A percentile compares a stretch with the other conserved stretches of the same genome.
These are phyloP conservation scores for Reutealis trisperma DNA, from an alignment of 345 rosid genomes.

Conservation along the genomic window DNA sequence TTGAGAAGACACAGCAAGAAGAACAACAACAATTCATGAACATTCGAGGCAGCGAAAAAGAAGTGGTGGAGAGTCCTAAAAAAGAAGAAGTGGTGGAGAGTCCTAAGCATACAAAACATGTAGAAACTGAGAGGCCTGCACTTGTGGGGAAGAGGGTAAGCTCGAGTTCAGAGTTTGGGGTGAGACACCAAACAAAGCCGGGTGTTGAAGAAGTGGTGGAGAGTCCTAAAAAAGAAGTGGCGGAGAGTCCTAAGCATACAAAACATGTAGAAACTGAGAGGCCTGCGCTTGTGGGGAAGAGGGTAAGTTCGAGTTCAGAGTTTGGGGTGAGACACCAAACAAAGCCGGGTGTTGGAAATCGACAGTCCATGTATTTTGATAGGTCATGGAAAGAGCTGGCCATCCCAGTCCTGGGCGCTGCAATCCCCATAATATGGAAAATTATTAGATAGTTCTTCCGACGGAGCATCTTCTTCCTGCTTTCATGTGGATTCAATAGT, in stretches of 20 bases:
- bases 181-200: no score
- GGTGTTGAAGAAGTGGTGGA: neutral
- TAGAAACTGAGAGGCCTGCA: neutral
- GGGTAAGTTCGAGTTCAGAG: no score
- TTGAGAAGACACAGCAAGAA: slow-evolving; percentile 60
- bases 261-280: neutral
- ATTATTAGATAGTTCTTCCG: no score
- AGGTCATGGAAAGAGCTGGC: no score
- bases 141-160: neutral
- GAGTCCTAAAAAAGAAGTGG: neutral
- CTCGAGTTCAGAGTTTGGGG: no score
- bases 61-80: neutral
- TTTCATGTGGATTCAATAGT: no score
- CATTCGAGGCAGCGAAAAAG: neutral
- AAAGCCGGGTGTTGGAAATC: no score
- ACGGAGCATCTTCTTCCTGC: no score
- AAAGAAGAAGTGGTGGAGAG: neutral
- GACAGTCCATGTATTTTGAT: no score
- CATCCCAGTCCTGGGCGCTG: no score
- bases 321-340: no score
- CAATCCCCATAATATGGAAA: no score
- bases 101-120: neutral
- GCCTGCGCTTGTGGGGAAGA: neutral
- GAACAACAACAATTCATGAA: slow-evolving; percentile 41
- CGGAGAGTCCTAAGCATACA: neutral